Evolutionary conservation across 139 green algal genomes (phyloP).

Genomic region (Pleodorina starrii): DNA sequence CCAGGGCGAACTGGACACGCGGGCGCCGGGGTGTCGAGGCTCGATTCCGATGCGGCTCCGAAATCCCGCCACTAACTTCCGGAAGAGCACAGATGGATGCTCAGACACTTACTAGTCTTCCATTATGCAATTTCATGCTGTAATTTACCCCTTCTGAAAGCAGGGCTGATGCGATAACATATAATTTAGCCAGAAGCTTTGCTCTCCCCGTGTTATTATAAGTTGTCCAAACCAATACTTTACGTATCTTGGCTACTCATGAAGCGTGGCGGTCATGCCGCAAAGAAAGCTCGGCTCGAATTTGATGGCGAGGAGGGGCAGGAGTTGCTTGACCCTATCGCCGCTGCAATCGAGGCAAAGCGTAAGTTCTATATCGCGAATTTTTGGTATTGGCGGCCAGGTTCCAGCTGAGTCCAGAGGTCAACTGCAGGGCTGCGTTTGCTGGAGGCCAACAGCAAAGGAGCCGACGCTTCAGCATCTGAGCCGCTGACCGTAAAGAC

Average conservation of each 20-base stretch:
- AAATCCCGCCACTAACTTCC: background rate
- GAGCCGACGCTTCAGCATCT: background rate
- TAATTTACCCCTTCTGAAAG: too few species aligned
- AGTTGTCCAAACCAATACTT: background rate
- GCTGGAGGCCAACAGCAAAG: background rate
- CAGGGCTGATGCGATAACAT: too few species aligned
- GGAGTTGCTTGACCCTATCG: background rate
- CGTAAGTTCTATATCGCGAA: constrained; percentile 6
- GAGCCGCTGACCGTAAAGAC: background rate
- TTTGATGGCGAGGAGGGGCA: background rate
- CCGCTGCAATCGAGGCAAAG: constrained; percentile 37
- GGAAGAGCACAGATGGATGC: too few species aligned
- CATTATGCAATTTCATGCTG: too few species aligned
- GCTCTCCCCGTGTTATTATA: background rate
- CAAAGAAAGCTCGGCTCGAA: constrained; percentile 17
- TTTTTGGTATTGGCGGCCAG: background rate
- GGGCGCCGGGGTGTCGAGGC: too few species aligned
- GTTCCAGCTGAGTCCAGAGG: background rate
- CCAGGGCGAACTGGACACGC: too few species aligned
- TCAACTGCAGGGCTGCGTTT: constrained; percentile 26
- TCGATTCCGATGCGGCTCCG: too few species aligned
- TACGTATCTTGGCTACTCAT: too few species aligned
- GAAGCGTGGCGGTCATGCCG: background rate
- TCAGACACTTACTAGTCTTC: too few species aligned
- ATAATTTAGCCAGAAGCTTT: too few species aligned